Percentiles rank a stretch among this genome's conserved stretches.
These are phyloP conservation scores for Scedosporium minutisporum DNA, from an alignment of 2,329 filamentous ascomycete genomes.

Conservation along the genomic window DNA sequence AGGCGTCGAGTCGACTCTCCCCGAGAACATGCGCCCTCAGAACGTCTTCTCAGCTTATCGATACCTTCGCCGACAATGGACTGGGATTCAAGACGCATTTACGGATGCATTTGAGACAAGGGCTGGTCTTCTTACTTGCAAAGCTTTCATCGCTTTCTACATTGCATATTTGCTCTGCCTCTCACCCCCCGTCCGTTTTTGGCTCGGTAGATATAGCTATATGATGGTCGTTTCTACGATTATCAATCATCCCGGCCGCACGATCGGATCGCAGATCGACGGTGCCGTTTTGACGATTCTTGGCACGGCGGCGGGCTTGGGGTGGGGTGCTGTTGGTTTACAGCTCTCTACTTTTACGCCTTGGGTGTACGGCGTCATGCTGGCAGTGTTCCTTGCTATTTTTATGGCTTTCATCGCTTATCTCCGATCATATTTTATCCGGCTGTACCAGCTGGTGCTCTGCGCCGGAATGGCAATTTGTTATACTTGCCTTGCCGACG, in stretches of 20 bases:
- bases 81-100: constrained; percentile 28
- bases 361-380: constrained; percentile 41
- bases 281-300: constrained; percentile 42
- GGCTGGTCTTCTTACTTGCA: constrained; percentile 39
- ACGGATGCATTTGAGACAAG: constrained; percentile 29
- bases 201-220: constrained; percentile 44
- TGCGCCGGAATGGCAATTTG: constrained; percentile 45
- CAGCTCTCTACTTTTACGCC: constrained; percentile 42
- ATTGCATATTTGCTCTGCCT: constrained; percentile 46
- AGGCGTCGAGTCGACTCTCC: constrained; percentile 34
- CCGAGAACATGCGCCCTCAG: constrained; percentile 33
- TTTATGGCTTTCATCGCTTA: constrained; percentile 43
- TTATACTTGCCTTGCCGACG: constrained; percentile 43
- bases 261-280: constrained; percentile 47
- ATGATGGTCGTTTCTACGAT: constrained; percentile 48
- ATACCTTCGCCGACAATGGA: constrained; percentile 38
- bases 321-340: constrained; percentile 44
- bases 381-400: constrained; percentile 44
- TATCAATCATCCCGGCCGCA: constrained; percentile 46
- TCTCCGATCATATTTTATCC: constrained; percentile 44
- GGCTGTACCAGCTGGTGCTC: constrained; percentile 45
- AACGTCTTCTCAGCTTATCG: constrained; percentile 35
- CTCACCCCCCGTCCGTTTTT: constrained; percentile 34
- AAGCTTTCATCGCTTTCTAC: constrained; percentile 47
- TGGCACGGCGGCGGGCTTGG: constrained; percentile 43